A percentile compares a stretch with the other conserved stretches of the same genome.
These are phyloP conservation scores for Stagonosporopsis tanaceti DNA, from an alignment of 2,329 filamentous ascomycete genomes.

Conservation along the genomic window DNA sequence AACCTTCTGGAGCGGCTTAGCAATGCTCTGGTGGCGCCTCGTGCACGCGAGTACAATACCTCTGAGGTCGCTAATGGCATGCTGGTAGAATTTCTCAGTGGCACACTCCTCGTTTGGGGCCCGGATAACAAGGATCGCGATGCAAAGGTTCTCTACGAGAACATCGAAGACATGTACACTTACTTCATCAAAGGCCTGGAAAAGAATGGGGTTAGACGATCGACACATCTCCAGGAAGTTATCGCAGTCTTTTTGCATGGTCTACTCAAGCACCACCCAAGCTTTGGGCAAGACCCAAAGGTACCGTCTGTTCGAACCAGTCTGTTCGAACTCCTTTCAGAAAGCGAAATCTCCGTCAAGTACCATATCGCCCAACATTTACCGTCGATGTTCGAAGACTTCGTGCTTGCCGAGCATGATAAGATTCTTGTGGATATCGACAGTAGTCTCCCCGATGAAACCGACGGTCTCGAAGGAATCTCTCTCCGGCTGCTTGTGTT, in stretches of 20 bases:
- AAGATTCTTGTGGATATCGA: conserved; percentile 84
- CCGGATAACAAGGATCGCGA: conserved; percentile 35
- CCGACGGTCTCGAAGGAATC: conserved; percentile 79
- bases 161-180: conserved; percentile 78
- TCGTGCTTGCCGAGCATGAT: conserved; percentile 83
- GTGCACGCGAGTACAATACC: conserved; percentile 47
- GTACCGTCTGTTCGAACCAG: conserved; percentile 73
- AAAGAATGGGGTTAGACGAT: conserved; percentile 70
- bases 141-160: conserved; percentile 60
- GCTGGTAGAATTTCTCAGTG: conserved; percentile 44
- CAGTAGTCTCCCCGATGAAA: conserved; percentile 76
- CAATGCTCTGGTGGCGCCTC: conserved; percentile 43
- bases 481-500: conserved; percentile 81
- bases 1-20: conserved; percentile 41
- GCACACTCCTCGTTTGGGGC: conserved; percentile 39
- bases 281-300: conserved; percentile 68
- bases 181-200: conserved; percentile 76
- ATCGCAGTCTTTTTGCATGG: conserved; percentile 74
- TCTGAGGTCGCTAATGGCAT: conserved; percentile 50
- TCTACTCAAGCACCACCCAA: conserved; percentile 71
- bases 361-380: conserved; percentile 75
- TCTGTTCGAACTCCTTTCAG: conserved; percentile 75
- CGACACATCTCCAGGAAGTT: conserved; percentile 70
- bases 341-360: conserved; percentile 74
- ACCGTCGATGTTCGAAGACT: conserved; percentile 79